Conservation (phyloP, 345 rosid genomes). For the Gossypioides kirkii region DNA sequence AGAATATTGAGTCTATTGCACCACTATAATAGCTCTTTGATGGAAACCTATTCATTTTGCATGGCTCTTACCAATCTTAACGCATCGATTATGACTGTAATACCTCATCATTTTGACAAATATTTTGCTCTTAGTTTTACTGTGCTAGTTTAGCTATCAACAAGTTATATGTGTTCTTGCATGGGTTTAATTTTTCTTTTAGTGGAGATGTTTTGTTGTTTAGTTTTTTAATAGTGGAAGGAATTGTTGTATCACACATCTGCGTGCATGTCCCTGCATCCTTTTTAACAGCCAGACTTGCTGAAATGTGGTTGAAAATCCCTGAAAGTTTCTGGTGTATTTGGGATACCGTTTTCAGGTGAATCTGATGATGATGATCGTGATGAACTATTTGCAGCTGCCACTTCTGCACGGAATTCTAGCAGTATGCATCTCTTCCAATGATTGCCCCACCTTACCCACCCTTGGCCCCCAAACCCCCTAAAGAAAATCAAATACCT, state of each 20-base stretch:
- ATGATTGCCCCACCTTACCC: neutral
- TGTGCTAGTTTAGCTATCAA: constrained; percentile 1
- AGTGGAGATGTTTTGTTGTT: neutral
- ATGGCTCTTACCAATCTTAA: neutral
- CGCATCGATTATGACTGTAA: neutral
- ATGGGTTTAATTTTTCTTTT: neutral
- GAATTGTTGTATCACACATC: neutral
- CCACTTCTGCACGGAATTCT: constrained; percentile 67
- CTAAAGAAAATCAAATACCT: neutral
- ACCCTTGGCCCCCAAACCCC: neutral
- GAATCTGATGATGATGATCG: constrained; percentile 86
- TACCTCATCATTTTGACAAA: neutral
- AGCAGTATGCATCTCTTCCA: constrained; percentile 42
- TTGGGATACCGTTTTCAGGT: constrained; percentile 43
- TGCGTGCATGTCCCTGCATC: too few species aligned
- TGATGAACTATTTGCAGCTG: constrained; percentile 82
- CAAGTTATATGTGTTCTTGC: neutral
- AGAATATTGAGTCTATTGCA: neutral
- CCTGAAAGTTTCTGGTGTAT: neutral
- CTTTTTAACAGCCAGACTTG: neutral
- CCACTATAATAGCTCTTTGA: neutral
- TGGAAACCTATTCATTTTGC: neutral
- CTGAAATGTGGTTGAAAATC: neutral
- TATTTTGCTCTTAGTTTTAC: neutral
- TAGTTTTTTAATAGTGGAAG: neutral